Base-by-base conservation (phyloP, 1,284 basidiomycete genomes). In the Golubevia pallescens region DNA sequence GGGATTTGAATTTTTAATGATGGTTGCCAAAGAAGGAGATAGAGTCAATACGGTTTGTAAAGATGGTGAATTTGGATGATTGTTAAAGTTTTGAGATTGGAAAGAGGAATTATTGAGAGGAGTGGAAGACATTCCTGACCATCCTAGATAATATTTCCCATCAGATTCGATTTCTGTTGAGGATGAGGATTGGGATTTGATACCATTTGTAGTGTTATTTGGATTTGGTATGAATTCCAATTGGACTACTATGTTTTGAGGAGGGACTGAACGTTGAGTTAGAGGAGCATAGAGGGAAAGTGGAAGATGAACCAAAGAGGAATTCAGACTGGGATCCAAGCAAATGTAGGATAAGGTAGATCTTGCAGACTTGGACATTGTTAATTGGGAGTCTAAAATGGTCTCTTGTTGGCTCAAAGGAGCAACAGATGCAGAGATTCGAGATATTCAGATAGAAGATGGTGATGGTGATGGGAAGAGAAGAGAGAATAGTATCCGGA, bases 211-310 rank as follows among this genome's bases (percentile, higher is more conserved):
- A 3, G 20, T 2, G n/a, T n/a, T n/a, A n/a, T n/a, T n/a, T 13
- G 57, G 19, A 34, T 19, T 16, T 63, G 24, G 21, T 5, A 8
- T 20, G 8, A 19, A 60, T 4, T 51, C 70, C 24, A 85, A 67
- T 62, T 85, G 77, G 24, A 85, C 76, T 21, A 85, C 71, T 34
- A 85, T 69, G 13, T 74, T 75, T 58, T 85, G 82, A 2, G 82
- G 77, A 13, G 81, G 73, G 1, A 85, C 75, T n/a, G 74, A 69
- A 23, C 78, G 74, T 54, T 78, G 75, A 23, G 82, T 66, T 28
- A 85, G 68, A 1, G 82, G 79, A 5, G 73, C 74, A 61, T 83
- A 80, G 55, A 85, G 73, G 51, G 73, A 71, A 57, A 76, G 68
- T 55, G 82, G 82, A 10, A 85, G 68, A 58, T 85, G 77, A 48